Conservation (phyloP, 306 rosid species). For the Fragaria vesca region DNA sequence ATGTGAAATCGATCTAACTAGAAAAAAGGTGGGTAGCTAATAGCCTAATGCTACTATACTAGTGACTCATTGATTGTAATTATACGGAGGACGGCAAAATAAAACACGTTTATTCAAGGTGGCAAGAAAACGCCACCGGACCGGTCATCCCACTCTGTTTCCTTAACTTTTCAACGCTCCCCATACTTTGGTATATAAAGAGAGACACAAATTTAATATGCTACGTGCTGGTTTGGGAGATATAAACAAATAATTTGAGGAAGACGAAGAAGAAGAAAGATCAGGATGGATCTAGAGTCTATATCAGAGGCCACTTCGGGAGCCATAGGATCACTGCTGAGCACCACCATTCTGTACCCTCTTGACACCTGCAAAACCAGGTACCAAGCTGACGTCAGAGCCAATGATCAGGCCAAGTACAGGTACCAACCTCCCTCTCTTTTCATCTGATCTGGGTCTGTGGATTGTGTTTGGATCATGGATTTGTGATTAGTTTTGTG, state of each 20-base stretch:
- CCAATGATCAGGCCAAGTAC: slow-evolving; percentile 64
- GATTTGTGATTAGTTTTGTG: not conserved
- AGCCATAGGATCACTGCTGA: slow-evolving; percentile 86
- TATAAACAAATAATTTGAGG: not conserved
- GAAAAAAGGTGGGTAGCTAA: no score
- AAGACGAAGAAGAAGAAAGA: slow-evolving; percentile 33
- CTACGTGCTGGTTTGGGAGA: not conserved
- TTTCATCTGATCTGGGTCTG: slow-evolving; percentile 8
- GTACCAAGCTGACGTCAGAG: slow-evolving; percentile 87
- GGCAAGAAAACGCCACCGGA: slow-evolving; percentile 21
- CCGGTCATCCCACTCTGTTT: slow-evolving; percentile 11
- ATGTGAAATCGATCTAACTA: no score
- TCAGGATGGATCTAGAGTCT: slow-evolving; percentile 73
- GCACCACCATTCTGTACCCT: slow-evolving; percentile 92
- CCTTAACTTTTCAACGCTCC: not conserved
- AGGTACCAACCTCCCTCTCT: slow-evolving; percentile 30
- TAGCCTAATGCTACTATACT: no score
- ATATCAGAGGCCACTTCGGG: slow-evolving; percentile 98
- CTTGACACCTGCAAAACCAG: slow-evolving; percentile 95
- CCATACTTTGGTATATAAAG: not conserved
- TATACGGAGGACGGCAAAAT: not conserved
- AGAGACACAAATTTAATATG: not conserved
- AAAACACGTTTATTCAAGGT: slow-evolving; percentile 21
- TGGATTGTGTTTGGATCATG: not conserved
- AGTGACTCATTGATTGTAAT: not conserved